Evolutionary conservation across 495 filamentous ascomycete genomes (phyloP), one percentile per base, ranked within the genome.

Genomic region (Cairneyella variabilis): DNA sequence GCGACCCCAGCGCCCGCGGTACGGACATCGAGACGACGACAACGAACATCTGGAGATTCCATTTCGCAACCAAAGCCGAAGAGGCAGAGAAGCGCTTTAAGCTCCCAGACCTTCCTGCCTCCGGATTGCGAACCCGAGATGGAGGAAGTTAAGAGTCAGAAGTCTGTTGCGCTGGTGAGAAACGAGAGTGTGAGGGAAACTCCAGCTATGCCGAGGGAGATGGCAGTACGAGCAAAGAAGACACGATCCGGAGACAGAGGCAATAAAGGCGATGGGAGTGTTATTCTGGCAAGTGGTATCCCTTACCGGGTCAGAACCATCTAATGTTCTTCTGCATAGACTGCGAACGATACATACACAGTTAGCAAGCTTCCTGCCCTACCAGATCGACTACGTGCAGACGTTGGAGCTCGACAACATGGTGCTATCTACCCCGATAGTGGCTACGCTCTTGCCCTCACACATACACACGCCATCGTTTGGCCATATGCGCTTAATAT

Each of bases 331-430:
- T 44, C 30, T 12, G 20, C 11, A 34, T 48, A 96, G 90, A 91
- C 90, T 16, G 85, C 84, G 64, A 97, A 89, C 60, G 84, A 87
- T 63, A 88, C 86, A 50, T 97, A 93, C 62, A 83, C 79, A 27
- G 90, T 97, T 28, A 87, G 86, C 50, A 88, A 89, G 62, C 81
- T 97, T 22, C 88, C 90, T 48, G 82, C 83, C 32, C 73, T 95
- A 18, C 91, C 91, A 37, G 82, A 91, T 52, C 76, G 82, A 49
- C 74, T 96, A 42, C 83, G 82, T 21, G 69, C 74, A 28, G 75
- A 81, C 51, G 69, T n/a, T 30, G 17, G 14, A 47, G 27, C 14
- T n/a, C 75, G 70, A 43, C 75, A 79, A 57, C 78, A 82, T 69
- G 86, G 85, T 57, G 80, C 80, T 26, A 77, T 88, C 59, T 80